Base-by-base conservation (phyloP, 1,284 basidiomycete species). In the Naganishia albida region DNA sequence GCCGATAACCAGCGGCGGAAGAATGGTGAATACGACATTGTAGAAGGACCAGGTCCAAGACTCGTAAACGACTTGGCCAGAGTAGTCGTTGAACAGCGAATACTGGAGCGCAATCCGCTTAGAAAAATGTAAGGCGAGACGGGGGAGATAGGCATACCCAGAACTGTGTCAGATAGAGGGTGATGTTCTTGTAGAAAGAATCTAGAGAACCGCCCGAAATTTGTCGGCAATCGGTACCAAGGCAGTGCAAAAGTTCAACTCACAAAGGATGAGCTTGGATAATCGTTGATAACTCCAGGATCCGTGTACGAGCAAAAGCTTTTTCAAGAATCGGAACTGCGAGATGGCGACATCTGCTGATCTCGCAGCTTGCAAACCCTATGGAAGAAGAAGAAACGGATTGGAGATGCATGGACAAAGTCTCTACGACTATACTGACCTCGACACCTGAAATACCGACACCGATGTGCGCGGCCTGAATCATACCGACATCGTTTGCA, bases 371-470 rank as follows among this genome's bases (percentile, higher is more conserved):
- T 98, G 95, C 4, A 99, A 82, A 78, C 96, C 95, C 88, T 91
- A 43, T 20, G 51, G 30, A 23, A 12, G 15, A 40, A 57, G 63
- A 2, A 64, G 34, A 51, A 49, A 25, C 48, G 3, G 15, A 4
- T 18, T 25, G 12, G 18, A 15, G 1, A 34, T 15, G 8, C 46
- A 16, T 2, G 26, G 18, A n/a, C 28, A 1, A 12, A 10, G 10
- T 13, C 7, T 25, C 20, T 28, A 18, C 49, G 15, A 15, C 16
- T n/a, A 50, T 16, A 50, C 34, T 20, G 70, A 89, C 89, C 83
- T 99, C 96, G 20, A 98, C 91, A 66, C 96, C 96, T 63, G 93
- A 96, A 67, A 99, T 99, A 72, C 96, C 96, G 63, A 99, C 89
- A 42, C 96, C 96, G 43, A 84, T 81, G 68, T 85, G 84, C 10